These are phyloP conservation scores for Eutypella sp. DNA, from an alignment of 2,329 filamentous ascomycete species.

Conservation along the genomic window DNA sequence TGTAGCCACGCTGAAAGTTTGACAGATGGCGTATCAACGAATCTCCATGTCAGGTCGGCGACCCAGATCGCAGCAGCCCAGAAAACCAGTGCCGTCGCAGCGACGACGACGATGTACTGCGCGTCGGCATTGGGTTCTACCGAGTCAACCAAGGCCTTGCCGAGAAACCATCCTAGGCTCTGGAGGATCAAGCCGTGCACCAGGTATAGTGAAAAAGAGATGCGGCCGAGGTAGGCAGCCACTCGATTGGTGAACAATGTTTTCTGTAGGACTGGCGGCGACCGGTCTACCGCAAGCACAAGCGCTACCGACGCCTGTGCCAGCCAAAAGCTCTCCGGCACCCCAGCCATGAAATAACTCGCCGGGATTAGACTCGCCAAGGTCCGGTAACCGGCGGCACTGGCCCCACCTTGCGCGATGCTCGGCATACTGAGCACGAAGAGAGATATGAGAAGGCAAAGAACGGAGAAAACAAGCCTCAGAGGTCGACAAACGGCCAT, in stretches of 20 bases:
- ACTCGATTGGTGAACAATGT: conserved; percentile 22
- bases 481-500: not conserved
- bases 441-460: conserved; percentile 6
- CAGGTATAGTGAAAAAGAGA: conserved; percentile 24
- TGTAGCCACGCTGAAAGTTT: conserved; percentile 16
- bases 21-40: conserved; percentile 18
- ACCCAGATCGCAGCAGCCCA: conserved; percentile 14
- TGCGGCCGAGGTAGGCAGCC: conserved; percentile 23
- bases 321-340: conserved; percentile 22
- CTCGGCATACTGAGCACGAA: conserved; percentile 21
- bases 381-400: conserved; percentile 16
- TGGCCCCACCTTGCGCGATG: conserved; percentile 10
- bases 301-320: conserved; percentile 21
- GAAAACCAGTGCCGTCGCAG: conserved; percentile 6
- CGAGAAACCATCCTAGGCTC: conserved; percentile 15
- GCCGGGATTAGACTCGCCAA: conserved; percentile 16
- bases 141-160: conserved; percentile 6
- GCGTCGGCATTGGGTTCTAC: conserved; percentile 9
- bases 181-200: conserved; percentile 22
- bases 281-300: conserved; percentile 17
- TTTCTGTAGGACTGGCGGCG: conserved; percentile 17
- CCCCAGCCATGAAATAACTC: conserved; percentile 6
- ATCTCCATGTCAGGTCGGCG: conserved; percentile 17
- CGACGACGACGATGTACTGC: conserved; percentile 10
- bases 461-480: conserved; percentile 9